Percentiles rank a stretch among this genome's conserved stretches.
These are phyloP conservation scores for Forsythia viridissima DNA, from an alignment of 257 asterid species.

Conservation along the genomic window DNA sequence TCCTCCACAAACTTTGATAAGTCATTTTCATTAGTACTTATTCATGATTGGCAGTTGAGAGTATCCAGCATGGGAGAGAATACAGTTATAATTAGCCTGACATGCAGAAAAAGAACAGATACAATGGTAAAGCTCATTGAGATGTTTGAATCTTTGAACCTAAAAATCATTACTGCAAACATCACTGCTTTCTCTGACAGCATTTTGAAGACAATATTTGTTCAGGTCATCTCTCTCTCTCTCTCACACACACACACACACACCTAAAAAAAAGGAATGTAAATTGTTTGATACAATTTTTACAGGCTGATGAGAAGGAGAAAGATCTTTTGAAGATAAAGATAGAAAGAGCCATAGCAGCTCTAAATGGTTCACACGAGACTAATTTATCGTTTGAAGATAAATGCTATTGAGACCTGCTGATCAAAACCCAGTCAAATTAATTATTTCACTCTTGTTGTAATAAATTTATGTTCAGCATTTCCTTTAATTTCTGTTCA, in stretches of 20 bases:
- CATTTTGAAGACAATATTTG: conserved; percentile 27
- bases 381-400: no score
- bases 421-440: no score
- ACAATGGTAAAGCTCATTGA: conserved; percentile 79
- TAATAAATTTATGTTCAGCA: no score
- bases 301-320: conserved; percentile 67
- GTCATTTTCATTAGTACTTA: conserved; percentile 10
- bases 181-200: conserved; percentile 68
- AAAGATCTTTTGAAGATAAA: conserved; percentile 45
- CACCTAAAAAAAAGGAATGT: no score
- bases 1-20: conserved; percentile 21
- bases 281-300: neutral
- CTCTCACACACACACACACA: neutral
- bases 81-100: conserved; percentile 68
- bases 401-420: no score
- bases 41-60: conserved; percentile 2
- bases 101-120: conserved; percentile 69
- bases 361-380: conserved; percentile 60
- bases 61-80: conserved; percentile 56
- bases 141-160: conserved; percentile 66
- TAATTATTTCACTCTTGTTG: no score
- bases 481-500: no score
- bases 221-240: conserved; percentile 42
- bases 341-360: conserved; percentile 70
- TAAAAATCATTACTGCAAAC: conserved; percentile 68